Conservation (phyloP, 1,284 basidiomycete genomes). For the Boletus holoroseus region DNA sequence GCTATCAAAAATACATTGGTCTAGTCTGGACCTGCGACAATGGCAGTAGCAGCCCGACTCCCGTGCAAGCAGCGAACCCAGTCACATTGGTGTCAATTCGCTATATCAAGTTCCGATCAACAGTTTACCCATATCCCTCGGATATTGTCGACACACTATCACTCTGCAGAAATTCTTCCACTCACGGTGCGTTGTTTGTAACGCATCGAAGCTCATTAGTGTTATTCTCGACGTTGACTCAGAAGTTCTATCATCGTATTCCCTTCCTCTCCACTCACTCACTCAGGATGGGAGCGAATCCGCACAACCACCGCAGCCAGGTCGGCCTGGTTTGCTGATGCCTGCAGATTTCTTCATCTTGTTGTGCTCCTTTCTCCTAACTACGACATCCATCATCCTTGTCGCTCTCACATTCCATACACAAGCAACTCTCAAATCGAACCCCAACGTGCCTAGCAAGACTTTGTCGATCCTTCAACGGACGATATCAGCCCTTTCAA, state of each 20-base stretch:
- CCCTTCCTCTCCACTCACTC: not conserved
- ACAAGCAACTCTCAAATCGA: not conserved
- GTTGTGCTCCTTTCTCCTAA: conserved; percentile 1
- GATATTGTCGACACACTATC: not conserved
- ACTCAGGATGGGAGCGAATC: not conserved
- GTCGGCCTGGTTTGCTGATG: not conserved
- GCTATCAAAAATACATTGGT: no score
- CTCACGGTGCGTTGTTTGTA: not conserved
- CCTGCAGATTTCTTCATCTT: conserved; percentile 1
- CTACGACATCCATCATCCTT: conserved; percentile 3
- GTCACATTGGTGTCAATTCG: no score
- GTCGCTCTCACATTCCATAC: not conserved
- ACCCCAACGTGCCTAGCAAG: not conserved
- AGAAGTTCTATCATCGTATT: not conserved
- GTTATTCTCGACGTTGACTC: not conserved
- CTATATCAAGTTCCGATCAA: not conserved
- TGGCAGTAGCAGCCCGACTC: not conserved
- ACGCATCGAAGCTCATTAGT: not conserved
- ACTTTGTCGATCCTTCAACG: conserved; percentile 1
- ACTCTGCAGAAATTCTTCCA: not conserved
- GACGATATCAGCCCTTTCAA: conserved; percentile 2
- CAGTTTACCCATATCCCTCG: not conserved
- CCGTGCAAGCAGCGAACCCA: no score
- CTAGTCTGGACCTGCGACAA: no score
- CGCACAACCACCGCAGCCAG: not conserved